Conservation (phyloP, 2,329 filamentous ascomycete genomes). For the Monascus ruber region DNA sequence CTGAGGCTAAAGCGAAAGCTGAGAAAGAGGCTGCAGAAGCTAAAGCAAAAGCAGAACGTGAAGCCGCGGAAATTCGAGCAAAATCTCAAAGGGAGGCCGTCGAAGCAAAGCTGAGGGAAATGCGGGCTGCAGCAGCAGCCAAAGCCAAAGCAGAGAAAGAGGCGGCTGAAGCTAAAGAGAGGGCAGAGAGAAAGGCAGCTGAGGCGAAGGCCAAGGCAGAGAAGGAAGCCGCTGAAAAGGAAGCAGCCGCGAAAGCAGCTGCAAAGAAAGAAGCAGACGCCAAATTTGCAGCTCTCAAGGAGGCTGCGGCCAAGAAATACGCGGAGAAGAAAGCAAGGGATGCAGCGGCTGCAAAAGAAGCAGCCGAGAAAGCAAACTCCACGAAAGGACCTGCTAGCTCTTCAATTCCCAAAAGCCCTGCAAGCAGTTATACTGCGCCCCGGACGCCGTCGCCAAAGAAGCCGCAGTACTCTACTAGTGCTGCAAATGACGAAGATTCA, state of each 20-base stretch:
- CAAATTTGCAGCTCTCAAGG: conserved; percentile 27
- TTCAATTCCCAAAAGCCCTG: conserved; percentile 18
- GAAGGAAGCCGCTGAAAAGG: conserved; percentile 53
- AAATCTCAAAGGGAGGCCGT: conserved; percentile 1
- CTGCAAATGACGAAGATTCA: conserved; percentile 49
- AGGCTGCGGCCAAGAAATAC: conserved; percentile 27
- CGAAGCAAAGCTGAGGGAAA: conserved; percentile 8
- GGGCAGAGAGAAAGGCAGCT: conserved; percentile 31
- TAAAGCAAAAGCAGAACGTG: conserved; percentile 11
- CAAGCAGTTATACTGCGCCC: conserved; percentile 17
- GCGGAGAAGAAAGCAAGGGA: conserved; percentile 27
- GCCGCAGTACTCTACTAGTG: conserved; percentile 24
- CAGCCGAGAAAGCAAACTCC: conserved; percentile 7
- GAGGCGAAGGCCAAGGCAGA: conserved; percentile 24
- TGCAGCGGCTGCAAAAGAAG: conserved; percentile 10
- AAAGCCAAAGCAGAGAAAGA: conserved; percentile 21
- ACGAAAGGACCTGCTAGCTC: conserved; percentile 16
- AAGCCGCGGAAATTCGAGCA: conserved; percentile 13
- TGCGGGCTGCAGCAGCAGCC: conserved; percentile 2
- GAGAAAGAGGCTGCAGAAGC: conserved; percentile 21
- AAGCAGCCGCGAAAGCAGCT: conserved; percentile 35
- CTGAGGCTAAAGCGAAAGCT: conserved; percentile 20
- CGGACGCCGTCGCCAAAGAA: conserved; percentile 31
- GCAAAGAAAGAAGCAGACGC: conserved; percentile 28
- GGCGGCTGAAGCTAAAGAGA: conserved; percentile 23